Base-by-base conservation (phyloP, 1,139 yeast genomes). In the Schwanniomyces etchellsii region DNA sequence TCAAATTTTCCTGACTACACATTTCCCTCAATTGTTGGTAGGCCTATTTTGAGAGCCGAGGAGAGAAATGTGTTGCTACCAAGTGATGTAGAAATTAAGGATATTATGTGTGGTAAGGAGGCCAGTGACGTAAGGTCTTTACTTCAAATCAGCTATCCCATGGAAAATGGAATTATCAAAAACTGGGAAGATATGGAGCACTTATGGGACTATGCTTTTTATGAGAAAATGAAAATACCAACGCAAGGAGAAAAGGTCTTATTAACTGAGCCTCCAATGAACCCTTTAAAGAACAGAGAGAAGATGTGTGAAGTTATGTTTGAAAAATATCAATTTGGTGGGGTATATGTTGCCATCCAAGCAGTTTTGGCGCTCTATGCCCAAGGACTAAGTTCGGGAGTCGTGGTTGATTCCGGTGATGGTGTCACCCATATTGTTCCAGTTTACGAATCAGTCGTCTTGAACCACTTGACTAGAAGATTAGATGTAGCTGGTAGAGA, bases 181-280 rank as follows among this genome's bases (percentile, higher is more conserved):
- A 88, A 91, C 55, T 91, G 98, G 98, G 95, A 89, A 50, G 98
- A 91, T 55, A 91, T 93, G 97, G 95, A 86, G 48, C 93, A 89
- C 48, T 71, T 91, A 40, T 91, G 99, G 99, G 96, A 91, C 60
- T 91, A 91, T 58, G 93, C 97, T 16, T 91, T 91, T 57, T 83
- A 82, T 60, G 95, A 91, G 45, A 76, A 84, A 48, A 81, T 91
- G 86, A 75, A 86, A 52, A 64, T 82, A 28, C 69, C 77, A 16
- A 78, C 93, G 13, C 61, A 74, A 25, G 95, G 91, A 21, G 75
- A 77, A 45, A 89, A 89, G 59, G 76, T 91, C 28, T 68, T 91
- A 45, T 68, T 91, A 40, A 91, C 98, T 2, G 98, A 91, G 61
- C 97, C 98, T 12, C 98, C 98, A 41, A 83, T 91, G 93, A 91